A percentile compares a stretch with the other conserved stretches of the same genome.
Conservation (phyloP, 1,284 basidiomycete genomes). For the Trichosporon inkin region DNA sequence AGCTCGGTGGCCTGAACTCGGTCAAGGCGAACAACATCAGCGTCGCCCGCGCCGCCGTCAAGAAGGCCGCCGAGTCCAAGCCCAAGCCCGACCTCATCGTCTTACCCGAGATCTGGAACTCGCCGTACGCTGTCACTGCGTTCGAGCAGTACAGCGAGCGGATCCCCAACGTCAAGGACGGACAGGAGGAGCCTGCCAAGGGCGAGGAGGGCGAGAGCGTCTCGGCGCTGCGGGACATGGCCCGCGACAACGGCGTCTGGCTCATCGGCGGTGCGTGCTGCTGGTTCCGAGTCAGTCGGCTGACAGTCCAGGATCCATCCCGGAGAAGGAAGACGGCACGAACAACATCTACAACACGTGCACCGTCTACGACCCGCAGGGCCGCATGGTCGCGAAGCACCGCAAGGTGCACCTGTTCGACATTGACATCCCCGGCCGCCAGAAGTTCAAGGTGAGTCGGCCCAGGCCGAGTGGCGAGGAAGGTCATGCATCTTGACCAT, state of each 20-base stretch:
- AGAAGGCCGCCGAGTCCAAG: conserved; percentile 58
- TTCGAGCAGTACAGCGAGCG: conserved; percentile 81
- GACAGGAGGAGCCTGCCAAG: conserved; percentile 8
- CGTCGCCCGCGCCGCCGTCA: conserved; percentile 73
- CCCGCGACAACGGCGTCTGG: conserved; percentile 77
- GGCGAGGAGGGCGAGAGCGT: conserved; percentile 64
- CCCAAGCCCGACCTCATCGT: conserved; percentile 72
- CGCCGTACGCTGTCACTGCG: conserved; percentile 82
- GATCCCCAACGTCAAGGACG: conserved; percentile 55
- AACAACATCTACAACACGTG: conserved; percentile 85
- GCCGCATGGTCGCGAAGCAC: conserved; percentile 79
- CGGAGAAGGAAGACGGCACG: conserved; percentile 65
- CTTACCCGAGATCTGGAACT: conserved; percentile 97
- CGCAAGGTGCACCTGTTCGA: conserved; percentile 97
- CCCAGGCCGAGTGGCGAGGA: neutral
- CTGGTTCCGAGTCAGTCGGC: neutral
- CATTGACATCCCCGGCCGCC: conserved; percentile 94
- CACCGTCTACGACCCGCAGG: conserved; percentile 81
- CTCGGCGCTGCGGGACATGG: conserved; percentile 73
- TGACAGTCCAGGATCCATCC: conserved; percentile 68
- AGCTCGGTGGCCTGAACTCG: conserved; percentile 66
- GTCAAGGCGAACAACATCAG: conserved; percentile 71
- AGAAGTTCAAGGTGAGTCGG: conserved; percentile 78
- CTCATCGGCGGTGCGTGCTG: conserved; percentile 73
- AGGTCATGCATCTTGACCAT: neutral